These are phyloP conservation scores for Pythium utonaiense DNA, from an alignment of 352 stramenopile genomes.

Conservation along the genomic window DNA sequence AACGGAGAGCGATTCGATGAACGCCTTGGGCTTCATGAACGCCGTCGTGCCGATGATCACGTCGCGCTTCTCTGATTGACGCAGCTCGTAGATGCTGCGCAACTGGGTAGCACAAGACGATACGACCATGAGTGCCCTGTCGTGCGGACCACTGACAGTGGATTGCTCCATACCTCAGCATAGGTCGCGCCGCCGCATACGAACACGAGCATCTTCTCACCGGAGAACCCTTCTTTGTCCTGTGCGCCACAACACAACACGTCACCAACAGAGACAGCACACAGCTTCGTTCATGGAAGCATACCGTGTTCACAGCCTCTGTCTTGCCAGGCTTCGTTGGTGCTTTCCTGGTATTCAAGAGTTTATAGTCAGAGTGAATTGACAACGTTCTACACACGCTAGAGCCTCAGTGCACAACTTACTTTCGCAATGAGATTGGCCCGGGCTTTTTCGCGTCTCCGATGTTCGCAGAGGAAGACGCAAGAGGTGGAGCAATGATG, in stretches of 20 bases:
- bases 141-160: not conserved
- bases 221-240: constrained; percentile 53
- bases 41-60: constrained; percentile 68
- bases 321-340: constrained; percentile 11
- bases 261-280: not conserved
- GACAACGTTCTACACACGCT: not conserved
- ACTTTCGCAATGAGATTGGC: constrained; percentile 76
- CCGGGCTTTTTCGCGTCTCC: constrained; percentile 53
- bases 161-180: constrained; percentile 75
- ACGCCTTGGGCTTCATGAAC: constrained; percentile 57
- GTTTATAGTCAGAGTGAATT: too few species aligned
- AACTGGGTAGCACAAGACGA: constrained; percentile 29
- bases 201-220: constrained; percentile 94
- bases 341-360: constrained; percentile 17
- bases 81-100: constrained; percentile 78
- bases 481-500: constrained; percentile 69
- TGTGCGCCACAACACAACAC: constrained; percentile 12
- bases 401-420: constrained; percentile 14
- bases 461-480: constrained; percentile 23
- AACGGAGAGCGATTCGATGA: constrained; percentile 52
- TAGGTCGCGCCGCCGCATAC: constrained; percentile 93
- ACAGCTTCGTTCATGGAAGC: not conserved
- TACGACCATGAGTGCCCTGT: not conserved
- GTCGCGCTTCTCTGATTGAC: constrained; percentile 61
- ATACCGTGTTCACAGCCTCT: not conserved